Conservation (phyloP, 2,329 filamentous ascomycete species). For the Fusarium verticillioides region DNA sequence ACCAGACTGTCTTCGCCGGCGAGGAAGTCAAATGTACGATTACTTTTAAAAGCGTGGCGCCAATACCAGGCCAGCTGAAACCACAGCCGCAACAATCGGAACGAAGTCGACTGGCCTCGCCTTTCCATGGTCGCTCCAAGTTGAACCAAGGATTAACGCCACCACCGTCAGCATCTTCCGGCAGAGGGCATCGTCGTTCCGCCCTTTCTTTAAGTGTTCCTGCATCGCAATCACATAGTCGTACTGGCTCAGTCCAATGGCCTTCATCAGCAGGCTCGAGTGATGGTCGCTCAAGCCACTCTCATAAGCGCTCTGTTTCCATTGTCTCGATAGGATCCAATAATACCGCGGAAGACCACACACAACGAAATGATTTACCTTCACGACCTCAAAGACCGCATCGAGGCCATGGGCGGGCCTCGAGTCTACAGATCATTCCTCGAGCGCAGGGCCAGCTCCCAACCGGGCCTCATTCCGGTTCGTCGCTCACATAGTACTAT, state of each 20-base stretch:
- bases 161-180: conserved; percentile 52
- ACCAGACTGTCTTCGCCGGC: conserved; percentile 94
- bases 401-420: conserved; percentile 78
- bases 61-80: conserved; percentile 53
- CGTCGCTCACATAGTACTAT: conserved; percentile 29
- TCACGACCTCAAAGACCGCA: conserved; percentile 60
- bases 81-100: conserved; percentile 42
- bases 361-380: conserved; percentile 55
- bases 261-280: conserved; percentile 46
- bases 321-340: conserved; percentile 80
- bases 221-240: conserved; percentile 56
- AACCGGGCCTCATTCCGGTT: conserved; percentile 54
- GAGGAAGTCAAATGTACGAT: conserved; percentile 96
- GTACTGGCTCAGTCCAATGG: conserved; percentile 62
- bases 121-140: conserved; percentile 56
- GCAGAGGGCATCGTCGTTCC: conserved; percentile 70
- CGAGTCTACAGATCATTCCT: conserved; percentile 78
- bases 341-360: conserved; percentile 60
- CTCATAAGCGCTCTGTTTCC: conserved; percentile 81
- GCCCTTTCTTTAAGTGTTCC: conserved; percentile 72
- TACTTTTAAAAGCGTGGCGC: conserved; percentile 88
- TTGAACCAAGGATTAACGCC: conserved; percentile 58
- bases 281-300: conserved; percentile 58
- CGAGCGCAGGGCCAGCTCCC: conserved; percentile 57
- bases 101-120: conserved; percentile 55